Evolutionary conservation across 192 early-diverging fungal species (phyloP).

Genomic region (Coemansia sp.): DNA sequence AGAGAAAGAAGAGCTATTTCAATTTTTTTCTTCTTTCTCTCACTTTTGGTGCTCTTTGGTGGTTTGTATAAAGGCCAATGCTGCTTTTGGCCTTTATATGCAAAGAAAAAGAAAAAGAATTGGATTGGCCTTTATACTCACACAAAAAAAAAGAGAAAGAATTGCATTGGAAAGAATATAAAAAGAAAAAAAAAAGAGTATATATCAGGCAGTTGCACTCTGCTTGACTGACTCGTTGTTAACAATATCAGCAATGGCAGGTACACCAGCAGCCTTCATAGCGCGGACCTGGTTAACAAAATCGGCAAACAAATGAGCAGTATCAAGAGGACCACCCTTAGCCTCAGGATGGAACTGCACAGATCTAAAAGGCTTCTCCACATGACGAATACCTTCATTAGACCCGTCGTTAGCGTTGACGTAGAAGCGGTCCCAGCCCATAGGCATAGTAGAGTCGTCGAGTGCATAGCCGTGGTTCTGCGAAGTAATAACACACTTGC

Average conservation of each 20-base stretch:
- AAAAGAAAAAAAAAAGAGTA: background rate
- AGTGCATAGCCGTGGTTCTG: constrained; percentile 99
- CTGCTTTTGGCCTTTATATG: too few species aligned
- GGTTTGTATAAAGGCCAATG: too few species aligned
- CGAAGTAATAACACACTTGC: constrained; percentile 97
- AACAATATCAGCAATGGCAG: background rate
- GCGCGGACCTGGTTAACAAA: constrained; percentile 85
- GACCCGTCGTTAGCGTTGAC: constrained; percentile 98
- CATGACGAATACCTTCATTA: constrained; percentile 97
- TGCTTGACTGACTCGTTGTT: background rate
- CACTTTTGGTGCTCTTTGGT: too few species aligned
- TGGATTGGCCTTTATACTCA: too few species aligned
- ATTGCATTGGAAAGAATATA: background rate
- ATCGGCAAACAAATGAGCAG: constrained; percentile 93
- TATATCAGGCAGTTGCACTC: background rate
- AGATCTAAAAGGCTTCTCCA: constrained; percentile 86
- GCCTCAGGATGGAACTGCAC: constrained; percentile 99
- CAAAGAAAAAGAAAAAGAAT: too few species aligned
- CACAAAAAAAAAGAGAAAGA: background rate
- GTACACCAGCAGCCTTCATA: constrained; percentile 33
- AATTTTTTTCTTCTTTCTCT: too few species aligned
- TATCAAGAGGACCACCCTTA: constrained; percentile 93
- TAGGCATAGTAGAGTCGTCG: constrained; percentile 71
- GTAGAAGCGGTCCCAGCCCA: constrained; percentile 75
- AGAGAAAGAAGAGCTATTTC: background rate